These are phyloP conservation scores for Aurantiochytrium sp. DNA, from an alignment of 108 stramenopile species.

Conservation along the genomic window DNA sequence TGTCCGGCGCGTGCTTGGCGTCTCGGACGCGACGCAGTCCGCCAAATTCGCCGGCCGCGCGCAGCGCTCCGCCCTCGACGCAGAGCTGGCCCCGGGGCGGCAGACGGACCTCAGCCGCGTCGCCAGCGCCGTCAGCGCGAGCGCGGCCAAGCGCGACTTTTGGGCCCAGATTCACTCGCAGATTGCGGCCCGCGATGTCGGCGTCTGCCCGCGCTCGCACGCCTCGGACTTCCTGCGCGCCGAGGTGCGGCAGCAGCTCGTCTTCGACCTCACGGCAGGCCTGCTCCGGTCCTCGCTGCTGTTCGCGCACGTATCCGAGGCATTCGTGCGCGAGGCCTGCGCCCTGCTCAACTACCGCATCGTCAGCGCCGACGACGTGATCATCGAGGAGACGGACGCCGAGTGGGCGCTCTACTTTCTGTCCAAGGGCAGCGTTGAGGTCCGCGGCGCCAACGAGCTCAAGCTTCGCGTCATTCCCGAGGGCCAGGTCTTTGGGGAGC, in stretches of 20 bases:
- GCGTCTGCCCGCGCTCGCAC: neutral
- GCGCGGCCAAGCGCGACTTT: neutral
- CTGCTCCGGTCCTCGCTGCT: neutral
- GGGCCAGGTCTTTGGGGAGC: neutral
- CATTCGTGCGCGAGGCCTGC: neutral
- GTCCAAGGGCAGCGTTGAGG: neutral
- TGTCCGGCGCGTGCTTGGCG: neutral
- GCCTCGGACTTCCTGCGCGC: neutral
- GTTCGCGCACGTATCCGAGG: neutral
- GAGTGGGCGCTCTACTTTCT: neutral
- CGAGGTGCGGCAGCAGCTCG: neutral
- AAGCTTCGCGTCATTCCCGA: neutral
- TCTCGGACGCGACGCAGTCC: neutral
- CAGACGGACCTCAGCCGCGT: neutral
- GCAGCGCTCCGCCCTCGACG: neutral
- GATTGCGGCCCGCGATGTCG: neutral
- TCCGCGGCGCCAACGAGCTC: neutral
- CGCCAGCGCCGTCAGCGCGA: neutral
- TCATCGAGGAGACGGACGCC: neutral
- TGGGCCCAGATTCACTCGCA: neutral
- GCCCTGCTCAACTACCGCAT: neutral
- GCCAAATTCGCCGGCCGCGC: neutral
- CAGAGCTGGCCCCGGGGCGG: neutral
- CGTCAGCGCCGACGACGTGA: neutral
- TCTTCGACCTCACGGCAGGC: neutral